A percentile compares a stretch with the other conserved stretches of the same genome.
phyloP scores from a whole-genome alignment of 1,284 basidiomycete genomes.

The Ceratobasidium sp. region DNA sequence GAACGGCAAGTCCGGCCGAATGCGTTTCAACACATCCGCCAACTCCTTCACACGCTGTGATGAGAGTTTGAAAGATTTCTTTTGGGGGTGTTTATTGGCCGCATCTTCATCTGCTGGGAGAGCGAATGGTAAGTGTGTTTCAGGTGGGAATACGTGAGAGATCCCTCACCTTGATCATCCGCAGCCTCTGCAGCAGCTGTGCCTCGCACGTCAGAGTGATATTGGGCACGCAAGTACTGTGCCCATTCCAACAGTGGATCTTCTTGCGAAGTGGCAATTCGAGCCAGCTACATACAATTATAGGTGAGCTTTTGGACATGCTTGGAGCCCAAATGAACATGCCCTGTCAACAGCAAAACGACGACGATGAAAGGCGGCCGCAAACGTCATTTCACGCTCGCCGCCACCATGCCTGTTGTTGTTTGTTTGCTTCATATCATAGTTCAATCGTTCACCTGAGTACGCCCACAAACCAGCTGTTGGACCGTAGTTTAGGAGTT shows the following conservation, averaged over 20 bases:
- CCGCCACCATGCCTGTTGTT: conserved; percentile 35
- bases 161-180: too few relatives aligned
- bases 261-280: background rate
- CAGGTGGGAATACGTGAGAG: background rate
- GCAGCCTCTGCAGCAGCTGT: background rate
- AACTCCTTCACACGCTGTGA: background rate
- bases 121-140: background rate
- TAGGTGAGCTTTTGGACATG: background rate
- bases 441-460: conserved; percentile 38
- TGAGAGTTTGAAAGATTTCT: background rate
- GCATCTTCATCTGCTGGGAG: too few relatives aligned
- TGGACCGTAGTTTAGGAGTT: conserved; percentile 33
- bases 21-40: background rate
- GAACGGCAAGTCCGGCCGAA: background rate
- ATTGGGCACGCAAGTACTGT: background rate
- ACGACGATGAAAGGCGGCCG: background rate
- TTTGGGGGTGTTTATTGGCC: too few relatives aligned
- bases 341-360: background rate
- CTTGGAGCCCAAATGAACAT: background rate
- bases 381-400: conserved; percentile 16
- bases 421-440: conserved; percentile 24
- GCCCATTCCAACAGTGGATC: background rate
- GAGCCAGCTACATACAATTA: background rate
- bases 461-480: conserved; percentile 37
- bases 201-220: background rate